phyloP scores from a whole-genome alignment of 441 rosid genomes.

The Pelargonium australe region DNA sequence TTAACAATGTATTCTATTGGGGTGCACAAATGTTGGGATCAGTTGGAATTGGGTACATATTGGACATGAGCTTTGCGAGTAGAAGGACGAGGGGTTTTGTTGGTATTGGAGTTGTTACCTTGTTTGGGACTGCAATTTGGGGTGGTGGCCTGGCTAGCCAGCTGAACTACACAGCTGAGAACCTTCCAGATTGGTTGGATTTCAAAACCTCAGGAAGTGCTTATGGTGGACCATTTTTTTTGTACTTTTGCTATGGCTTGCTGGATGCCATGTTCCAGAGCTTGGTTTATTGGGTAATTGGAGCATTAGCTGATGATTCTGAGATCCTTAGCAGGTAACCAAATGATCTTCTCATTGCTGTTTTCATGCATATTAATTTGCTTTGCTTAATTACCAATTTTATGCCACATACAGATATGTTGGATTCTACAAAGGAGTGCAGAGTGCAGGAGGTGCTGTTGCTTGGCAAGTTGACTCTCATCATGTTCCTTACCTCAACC shows the following conservation, averaged over 20 bases:
- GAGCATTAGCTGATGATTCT: constrained; percentile 5
- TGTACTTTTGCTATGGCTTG: constrained; percentile 4
- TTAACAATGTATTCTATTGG: constrained; percentile 2
- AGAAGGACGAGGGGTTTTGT: not conserved
- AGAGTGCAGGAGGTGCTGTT: constrained; percentile 47
- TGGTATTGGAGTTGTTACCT: not conserved
- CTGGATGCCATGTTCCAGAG: constrained; percentile 3
- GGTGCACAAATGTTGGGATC: constrained; percentile 4
- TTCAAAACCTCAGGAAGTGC: not conserved
- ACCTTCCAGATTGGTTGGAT: not conserved
- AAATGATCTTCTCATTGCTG: not conserved
- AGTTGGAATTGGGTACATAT: not conserved
- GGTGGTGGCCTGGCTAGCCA: not conserved
- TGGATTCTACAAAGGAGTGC: constrained; percentile 53
- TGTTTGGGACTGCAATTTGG: not conserved
- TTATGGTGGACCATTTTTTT: not conserved
- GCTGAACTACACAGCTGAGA: not conserved
- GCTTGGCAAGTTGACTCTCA: constrained; percentile 49
- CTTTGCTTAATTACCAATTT: not conserved
- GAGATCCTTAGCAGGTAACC: constrained; percentile 4
- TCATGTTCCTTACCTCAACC: constrained; percentile 34
- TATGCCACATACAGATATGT: constrained; percentile 26
- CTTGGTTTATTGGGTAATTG: constrained; percentile 3
- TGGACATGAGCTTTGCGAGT: not conserved
- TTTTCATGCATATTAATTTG: not conserved